Base-by-base conservation (phyloP, 1,284 basidiomycete genomes). In the Cryptococcus deneoformans region DNA sequence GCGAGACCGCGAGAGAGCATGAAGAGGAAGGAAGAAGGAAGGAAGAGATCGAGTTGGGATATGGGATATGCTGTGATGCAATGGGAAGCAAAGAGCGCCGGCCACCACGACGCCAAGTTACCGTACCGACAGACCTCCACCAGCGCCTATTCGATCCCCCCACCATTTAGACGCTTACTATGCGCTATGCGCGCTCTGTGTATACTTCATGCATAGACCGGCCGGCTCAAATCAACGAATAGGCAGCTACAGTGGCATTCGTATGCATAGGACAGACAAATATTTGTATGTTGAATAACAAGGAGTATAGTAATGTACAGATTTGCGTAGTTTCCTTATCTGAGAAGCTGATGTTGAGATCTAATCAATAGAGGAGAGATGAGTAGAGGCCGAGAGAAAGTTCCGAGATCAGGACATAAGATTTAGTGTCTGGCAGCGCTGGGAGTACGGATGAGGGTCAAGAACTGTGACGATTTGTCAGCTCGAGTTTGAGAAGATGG, bases 131-230 rank as follows among this genome's bases (percentile, higher is more conserved):
- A n/a, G n/a, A 44, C 43, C 43, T 44, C 43, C 43, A 44, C 43
- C 43, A 8, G 43, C 43, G 43, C 43, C 43, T 44, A 44, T 44
- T 44, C 43, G 43, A 14, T 9, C 8, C n/a, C n/a, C 29, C 29
- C 29, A 29, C 24, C 9, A 5, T 42, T 6, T 20, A 44, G 43
- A 24, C 43, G n/a, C 43, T 5, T 9, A 44, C n/a, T 44, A 29
- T 29, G 29, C 29, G 29, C 99, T 20, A 20, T 20, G 20, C 1
- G 20, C 20, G 20, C 20, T 20, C 20, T 20, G 20, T 20, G 20
- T 20, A 20, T 20, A 20, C 20, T 20, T 20, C 20, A 20, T 20
- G 20, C 20, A 20, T 20, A 20, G 20, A 20, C 20, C 20, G 20
- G 20, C 20, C 20, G 20, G 20, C 20, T 20, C 20, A 20, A 20